Evolutionary conservation across 1,284 basidiomycete species (phyloP).

Genomic region (Sporisorium scitamineum): DNA sequence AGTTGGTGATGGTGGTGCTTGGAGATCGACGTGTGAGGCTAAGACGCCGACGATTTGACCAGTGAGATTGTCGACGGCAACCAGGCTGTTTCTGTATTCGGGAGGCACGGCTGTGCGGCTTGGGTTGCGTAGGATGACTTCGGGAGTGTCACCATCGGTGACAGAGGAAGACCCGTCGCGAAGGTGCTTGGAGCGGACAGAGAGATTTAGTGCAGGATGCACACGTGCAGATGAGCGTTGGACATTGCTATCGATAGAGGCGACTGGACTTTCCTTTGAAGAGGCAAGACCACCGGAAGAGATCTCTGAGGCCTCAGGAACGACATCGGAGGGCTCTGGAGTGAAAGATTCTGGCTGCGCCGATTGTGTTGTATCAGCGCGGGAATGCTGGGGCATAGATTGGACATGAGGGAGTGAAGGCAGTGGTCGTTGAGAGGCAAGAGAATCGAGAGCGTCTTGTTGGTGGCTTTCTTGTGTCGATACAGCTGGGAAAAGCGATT

Average conservation of each 20-base stretch:
- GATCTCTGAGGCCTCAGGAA: background rate
- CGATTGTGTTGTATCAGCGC: background rate
- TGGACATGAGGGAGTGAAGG: constrained; percentile 2
- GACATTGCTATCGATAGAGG: background rate
- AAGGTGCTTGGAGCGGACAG: constrained; percentile 17
- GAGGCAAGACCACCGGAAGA: background rate
- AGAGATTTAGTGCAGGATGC: background rate
- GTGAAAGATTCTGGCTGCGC: background rate
- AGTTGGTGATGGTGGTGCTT: background rate
- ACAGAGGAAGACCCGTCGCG: constrained; percentile 22
- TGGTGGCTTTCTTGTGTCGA: background rate
- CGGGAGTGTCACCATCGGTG: constrained; percentile 13
- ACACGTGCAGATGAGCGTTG: background rate
- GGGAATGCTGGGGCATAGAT: background rate
- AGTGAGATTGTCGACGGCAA: constrained; percentile 58
- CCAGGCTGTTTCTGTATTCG: constrained; percentile 53
- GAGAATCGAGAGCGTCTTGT: background rate
- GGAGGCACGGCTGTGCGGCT: constrained; percentile 1
- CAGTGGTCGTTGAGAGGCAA: constrained; percentile 2
- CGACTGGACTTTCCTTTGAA: background rate
- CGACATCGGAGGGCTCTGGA: background rate
- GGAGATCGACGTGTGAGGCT: constrained; percentile 46
- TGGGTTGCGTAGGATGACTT: constrained; percentile 10
- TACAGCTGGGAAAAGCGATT: background rate
- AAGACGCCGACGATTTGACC: constrained; percentile 55